Conservation (phyloP, 495 filamentous ascomycete species). For the Pyronema omphalodes region DNA sequence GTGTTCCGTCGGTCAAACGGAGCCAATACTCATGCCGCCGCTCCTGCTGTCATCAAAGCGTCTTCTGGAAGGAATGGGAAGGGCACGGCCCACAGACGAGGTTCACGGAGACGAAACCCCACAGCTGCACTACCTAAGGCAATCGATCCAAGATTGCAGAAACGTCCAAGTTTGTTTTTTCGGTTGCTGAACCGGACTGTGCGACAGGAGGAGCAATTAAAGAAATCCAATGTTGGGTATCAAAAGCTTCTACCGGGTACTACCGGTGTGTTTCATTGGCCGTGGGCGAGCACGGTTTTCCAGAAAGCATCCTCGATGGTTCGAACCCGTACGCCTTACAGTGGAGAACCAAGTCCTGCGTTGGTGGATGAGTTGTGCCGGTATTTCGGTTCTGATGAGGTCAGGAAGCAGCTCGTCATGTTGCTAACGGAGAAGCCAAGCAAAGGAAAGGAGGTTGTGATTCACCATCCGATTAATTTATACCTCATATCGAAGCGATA, state of each 20-base stretch:
- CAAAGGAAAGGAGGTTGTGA: not conserved
- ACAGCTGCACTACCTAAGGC: not conserved
- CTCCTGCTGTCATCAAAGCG: not conserved
- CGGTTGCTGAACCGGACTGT: not conserved
- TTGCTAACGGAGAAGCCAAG: not conserved
- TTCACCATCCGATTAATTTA: not conserved
- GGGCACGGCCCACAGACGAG: not conserved
- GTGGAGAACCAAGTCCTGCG: not conserved
- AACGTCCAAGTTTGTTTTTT: conserved; percentile 1
- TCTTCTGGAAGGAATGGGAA: not conserved
- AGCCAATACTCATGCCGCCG: not conserved
- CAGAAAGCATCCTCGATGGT: not conserved
- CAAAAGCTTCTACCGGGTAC: not conserved
- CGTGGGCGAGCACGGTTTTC: not conserved
- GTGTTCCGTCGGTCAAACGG: not conserved
- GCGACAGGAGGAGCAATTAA: not conserved
- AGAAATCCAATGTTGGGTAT: not conserved
- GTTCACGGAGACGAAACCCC: not conserved
- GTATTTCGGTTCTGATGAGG: not conserved
- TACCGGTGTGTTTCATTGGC: not conserved
- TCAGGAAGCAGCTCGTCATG: not conserved
- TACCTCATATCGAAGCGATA: not conserved
- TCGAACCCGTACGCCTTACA: not conserved
- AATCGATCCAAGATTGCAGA: not conserved
- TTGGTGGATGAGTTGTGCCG: not conserved